A percentile compares a stretch with the other conserved stretches of the same genome.
Conservation (phyloP, 495 filamentous ascomycete genomes). For the Neurospora tetrasperma region DNA sequence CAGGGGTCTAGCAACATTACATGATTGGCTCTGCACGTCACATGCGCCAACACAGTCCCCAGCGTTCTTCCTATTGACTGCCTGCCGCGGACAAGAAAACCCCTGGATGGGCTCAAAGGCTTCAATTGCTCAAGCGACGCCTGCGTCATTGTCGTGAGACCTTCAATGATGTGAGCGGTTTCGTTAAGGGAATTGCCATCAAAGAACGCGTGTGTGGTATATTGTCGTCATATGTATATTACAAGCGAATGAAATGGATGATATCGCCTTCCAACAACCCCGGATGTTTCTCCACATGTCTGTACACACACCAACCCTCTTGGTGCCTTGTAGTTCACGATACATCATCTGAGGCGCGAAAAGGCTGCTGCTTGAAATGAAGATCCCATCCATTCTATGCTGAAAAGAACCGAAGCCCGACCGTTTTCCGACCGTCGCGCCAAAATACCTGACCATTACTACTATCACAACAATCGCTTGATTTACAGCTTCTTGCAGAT, state of each 20-base stretch:
- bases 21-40: neutral
- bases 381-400: conserved; percentile 20
- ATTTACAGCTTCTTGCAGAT: conserved; percentile 76
- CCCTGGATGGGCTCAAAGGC: neutral
- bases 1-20: neutral
- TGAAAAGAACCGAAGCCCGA: conserved; percentile 19
- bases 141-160: neutral
- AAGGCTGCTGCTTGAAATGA: neutral
- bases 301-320: neutral
- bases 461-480: conserved; percentile 3
- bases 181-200: neutral
- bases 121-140: neutral
- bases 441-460: conserved; percentile 15
- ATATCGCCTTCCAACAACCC: neutral
- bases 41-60: neutral
- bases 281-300: neutral
- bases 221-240: neutral
- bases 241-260: neutral
- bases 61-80: neutral
- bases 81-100: neutral
- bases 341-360: neutral
- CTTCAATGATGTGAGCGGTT: neutral
- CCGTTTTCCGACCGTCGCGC: conserved; percentile 20
- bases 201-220: neutral
- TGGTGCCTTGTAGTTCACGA: neutral